Conservation (phyloP, 495 filamentous ascomycete species). For the Penicillium lagena region DNA sequence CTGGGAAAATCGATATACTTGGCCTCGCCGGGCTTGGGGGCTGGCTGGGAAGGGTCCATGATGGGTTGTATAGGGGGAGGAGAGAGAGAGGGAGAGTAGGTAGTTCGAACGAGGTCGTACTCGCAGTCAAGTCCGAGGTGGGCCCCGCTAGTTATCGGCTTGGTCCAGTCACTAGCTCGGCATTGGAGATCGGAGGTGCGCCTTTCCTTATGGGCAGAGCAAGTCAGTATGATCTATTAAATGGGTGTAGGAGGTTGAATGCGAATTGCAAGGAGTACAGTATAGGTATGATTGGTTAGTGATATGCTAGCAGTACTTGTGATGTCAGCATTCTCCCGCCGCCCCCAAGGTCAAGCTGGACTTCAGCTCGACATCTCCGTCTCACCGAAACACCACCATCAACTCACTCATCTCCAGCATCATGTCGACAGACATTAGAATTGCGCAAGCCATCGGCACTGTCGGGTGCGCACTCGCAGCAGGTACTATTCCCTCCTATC, state of each 20-base stretch:
- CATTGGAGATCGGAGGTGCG: slow-evolving; percentile 23
- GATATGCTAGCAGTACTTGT: too few species aligned
- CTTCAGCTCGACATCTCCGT: neutral
- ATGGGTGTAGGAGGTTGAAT: neutral
- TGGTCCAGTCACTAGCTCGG: slow-evolving; percentile 11
- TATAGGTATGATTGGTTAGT: too few species aligned
- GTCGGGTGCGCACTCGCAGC: slow-evolving; percentile 19
- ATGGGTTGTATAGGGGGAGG: neutral
- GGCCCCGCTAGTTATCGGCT: slow-evolving; percentile 13
- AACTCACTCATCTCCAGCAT: neutral
- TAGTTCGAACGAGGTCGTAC: neutral
- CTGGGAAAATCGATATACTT: slow-evolving; percentile 58
- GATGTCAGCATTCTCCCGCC: too few species aligned
- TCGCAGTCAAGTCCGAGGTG: slow-evolving; percentile 20
- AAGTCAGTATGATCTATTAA: neutral
- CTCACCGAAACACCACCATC: neutral
- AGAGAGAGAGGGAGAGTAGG: neutral
- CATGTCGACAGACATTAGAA: slow-evolving; percentile 8
- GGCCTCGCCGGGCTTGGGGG: slow-evolving; percentile 30
- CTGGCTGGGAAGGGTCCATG: slow-evolving; percentile 23
- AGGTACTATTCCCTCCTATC: slow-evolving; percentile 4
- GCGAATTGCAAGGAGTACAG: too few species aligned
- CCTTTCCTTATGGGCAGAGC: slow-evolving; percentile 17
- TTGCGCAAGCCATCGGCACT: slow-evolving; percentile 20
- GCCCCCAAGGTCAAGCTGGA: neutral